These are phyloP conservation scores for Alnus glutinosa DNA, from an alignment of 306 rosid genomes.

Conservation along the genomic window DNA sequence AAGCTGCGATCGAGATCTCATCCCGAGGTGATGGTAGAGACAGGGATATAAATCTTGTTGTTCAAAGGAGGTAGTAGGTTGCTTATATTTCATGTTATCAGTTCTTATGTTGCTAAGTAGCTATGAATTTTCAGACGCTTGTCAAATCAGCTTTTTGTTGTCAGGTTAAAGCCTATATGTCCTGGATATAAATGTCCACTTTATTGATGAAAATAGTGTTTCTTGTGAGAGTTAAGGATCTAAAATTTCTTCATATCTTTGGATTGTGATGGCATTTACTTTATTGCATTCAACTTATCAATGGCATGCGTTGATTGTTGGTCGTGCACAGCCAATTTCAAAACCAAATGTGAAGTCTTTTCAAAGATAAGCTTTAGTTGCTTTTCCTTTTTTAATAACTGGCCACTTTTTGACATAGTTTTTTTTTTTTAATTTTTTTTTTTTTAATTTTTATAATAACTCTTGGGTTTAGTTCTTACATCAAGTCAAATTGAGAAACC, in stretches of 20 bases:
- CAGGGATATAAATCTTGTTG: slow-evolving; percentile 66
- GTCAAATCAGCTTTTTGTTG: background rate
- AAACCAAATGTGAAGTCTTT: background rate
- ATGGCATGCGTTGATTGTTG: background rate
- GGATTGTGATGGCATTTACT: background rate
- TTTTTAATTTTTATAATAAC: too few relatives aligned
- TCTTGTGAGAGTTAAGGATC: background rate
- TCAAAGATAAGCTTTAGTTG: background rate
- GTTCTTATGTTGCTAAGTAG: slow-evolving; percentile 22
- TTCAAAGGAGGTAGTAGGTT: slow-evolving; percentile 75
- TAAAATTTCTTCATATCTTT: background rate
- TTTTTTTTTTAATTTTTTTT: too few relatives aligned
- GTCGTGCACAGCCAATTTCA: background rate
- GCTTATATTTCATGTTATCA: slow-evolving; percentile 24
- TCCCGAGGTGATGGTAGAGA: slow-evolving; percentile 69
- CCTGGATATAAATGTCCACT: background rate
- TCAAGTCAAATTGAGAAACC: background rate
- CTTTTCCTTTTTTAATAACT: background rate
- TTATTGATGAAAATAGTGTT: slow-evolving; percentile 1
- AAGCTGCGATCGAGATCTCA: slow-evolving; percentile 87
- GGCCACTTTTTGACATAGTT: too few relatives aligned
- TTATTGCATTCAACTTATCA: background rate
- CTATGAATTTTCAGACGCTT: slow-evolving; percentile 6
- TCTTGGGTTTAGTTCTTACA: too few relatives aligned
- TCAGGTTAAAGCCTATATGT: background rate